phyloP scores from a whole-genome alignment of 192 early-diverging fungal species.

The Coemansia sp. region DNA sequence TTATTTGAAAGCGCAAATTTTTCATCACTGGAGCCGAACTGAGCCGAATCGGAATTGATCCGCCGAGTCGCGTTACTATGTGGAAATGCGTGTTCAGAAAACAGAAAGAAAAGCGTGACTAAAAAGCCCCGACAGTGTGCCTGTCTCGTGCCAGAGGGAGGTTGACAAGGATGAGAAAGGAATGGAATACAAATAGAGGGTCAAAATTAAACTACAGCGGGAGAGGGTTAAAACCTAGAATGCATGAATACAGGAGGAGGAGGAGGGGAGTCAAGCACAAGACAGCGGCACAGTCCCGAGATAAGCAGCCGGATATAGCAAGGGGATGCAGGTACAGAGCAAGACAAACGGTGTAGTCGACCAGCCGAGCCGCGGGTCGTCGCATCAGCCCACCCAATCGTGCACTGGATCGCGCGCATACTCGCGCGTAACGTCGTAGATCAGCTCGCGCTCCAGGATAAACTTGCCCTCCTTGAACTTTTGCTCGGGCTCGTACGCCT shows the following conservation, averaged over 20 bases:
- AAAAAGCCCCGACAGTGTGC: too few species aligned
- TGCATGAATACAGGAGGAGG: slow-evolving; percentile 2
- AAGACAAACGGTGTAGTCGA: neutral
- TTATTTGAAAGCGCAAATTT: neutral
- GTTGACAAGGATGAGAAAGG: neutral
- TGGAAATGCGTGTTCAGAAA: neutral
- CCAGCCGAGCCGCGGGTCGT: neutral
- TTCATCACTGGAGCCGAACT: neutral
- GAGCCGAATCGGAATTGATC: neutral
- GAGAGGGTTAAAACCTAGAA: neutral
- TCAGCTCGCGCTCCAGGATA: slow-evolving; percentile 39
- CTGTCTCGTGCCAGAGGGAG: too few species aligned
- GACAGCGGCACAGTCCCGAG: neutral
- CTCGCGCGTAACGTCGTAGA: slow-evolving; percentile 33
- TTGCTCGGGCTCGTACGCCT: slow-evolving; percentile 31
- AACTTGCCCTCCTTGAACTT: slow-evolving; percentile 50
- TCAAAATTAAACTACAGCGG: slow-evolving; percentile 9
- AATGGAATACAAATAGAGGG: slow-evolving; percentile 13
- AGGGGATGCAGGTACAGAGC: neutral
- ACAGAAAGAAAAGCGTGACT: too few species aligned
- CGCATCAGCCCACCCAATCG: too few species aligned
- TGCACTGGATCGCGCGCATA: slow-evolving; percentile 11
- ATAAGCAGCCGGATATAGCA: neutral
- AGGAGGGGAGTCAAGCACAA: neutral
- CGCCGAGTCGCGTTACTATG: neutral